Conservation (phyloP, 208 protist species). For the Trypanosoma cruzi region DNA sequence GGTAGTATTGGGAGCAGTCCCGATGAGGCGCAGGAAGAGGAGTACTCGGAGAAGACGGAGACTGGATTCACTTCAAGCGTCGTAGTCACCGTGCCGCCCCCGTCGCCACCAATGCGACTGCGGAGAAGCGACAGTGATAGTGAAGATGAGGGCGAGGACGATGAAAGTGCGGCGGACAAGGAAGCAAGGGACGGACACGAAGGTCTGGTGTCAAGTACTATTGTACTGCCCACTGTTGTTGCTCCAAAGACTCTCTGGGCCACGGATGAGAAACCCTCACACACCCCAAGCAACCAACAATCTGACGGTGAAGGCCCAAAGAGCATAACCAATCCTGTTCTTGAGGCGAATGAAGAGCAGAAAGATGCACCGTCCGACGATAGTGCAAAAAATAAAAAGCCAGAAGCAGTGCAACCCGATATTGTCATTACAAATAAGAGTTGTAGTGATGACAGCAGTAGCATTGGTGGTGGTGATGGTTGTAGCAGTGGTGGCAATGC, state of each 20-base stretch:
- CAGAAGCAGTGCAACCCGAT: not conserved
- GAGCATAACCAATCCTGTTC: not conserved
- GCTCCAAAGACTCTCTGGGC: not conserved
- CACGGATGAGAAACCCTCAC: not conserved
- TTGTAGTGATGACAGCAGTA: not conserved
- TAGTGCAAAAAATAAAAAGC: not conserved
- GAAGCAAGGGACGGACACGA: not conserved
- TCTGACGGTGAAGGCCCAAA: not conserved
- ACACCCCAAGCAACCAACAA: not conserved
- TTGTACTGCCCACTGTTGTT: not conserved
- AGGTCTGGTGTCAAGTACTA: not conserved
- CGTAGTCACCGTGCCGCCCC: not conserved
- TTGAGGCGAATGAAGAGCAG: not conserved
- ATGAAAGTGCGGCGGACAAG: too few relatives aligned
- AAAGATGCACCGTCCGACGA: not conserved
- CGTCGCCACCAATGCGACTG: not conserved
- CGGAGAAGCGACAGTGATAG: not conserved
- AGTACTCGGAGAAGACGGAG: not conserved
- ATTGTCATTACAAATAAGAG: too few relatives aligned
- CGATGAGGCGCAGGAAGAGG: not conserved
- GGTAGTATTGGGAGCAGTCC: not conserved
- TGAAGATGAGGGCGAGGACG: too few relatives aligned
- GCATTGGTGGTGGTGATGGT: not conserved
- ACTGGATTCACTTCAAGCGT: not conserved
- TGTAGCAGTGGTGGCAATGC: not conserved